Percentiles rank a stretch among this genome's conserved stretches.
phyloP scores from a whole-genome alignment of 768 basidiomycete genomes.

The Pholiota conissans region DNA sequence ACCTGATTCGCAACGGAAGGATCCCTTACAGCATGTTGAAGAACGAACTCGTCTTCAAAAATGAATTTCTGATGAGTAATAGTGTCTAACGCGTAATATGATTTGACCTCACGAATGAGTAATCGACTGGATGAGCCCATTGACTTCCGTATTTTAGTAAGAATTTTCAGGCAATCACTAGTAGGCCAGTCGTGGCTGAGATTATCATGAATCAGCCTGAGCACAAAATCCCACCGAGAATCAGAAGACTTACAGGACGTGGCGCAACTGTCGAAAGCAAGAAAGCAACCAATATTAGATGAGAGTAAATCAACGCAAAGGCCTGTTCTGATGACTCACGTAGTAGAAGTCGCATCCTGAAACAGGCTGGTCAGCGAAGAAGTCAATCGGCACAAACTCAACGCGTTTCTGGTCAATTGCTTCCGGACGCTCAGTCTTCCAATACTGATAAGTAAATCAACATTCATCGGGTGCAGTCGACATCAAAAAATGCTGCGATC shows the following conservation, averaged over 20 bases:
- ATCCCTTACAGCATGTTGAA: conserved; percentile 3
- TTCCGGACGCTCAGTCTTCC: neutral
- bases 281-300: too few relatives aligned
- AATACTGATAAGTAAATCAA: neutral
- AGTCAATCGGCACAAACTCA: neutral
- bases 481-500: neutral
- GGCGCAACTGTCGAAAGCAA: neutral
- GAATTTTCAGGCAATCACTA: neutral
- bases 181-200: neutral
- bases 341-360: conserved; percentile 3
- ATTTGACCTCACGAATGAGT: neutral
- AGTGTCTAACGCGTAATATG: too few relatives aligned
- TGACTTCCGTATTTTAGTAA: neutral
- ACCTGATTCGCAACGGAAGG: neutral
- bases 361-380: neutral
- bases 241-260: conserved; percentile 1
- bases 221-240: neutral
- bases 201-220: neutral
- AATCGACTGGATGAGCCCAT: conserved; percentile 2
- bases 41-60: conserved; percentile 1
- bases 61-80: neutral
- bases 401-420: neutral
- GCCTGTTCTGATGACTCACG: neutral
- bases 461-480: neutral
- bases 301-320: neutral